Base-by-base conservation (phyloP, 2,329 filamentous ascomycete species). In the Alternaria postmessia region DNA sequence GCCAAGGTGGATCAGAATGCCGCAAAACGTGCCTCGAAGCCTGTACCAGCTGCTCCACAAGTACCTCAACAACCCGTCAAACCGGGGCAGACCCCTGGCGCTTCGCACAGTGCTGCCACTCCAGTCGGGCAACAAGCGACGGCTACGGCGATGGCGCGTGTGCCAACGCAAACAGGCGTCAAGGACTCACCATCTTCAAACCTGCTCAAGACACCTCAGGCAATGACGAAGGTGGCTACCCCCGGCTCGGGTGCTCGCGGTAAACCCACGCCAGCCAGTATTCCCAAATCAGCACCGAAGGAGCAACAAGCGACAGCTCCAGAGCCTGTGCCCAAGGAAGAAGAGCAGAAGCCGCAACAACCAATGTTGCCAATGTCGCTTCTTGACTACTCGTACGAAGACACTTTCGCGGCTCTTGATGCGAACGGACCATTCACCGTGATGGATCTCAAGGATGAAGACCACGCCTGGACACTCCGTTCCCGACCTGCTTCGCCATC, bases 151-250 rank as follows among this genome's bases (percentile, higher is more conserved):
- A 79, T 79, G 77, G 63, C 75, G 28, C 77, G 77, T 18, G 70
- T 77, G 11, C 70, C 75, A 18, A 78, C 77, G 5, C 77, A 79
- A 59, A 69, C 72, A 8, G 75, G 75, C n/a, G 68, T 76, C 62
- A 76, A 78, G 67, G 73, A 71, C 30, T 77, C 78, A 16, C 76
- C 75, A 5, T 75, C 75, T 2, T 73, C 75, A 5, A 77, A 70
- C 39, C 61, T 78, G n/a, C 74, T 79, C 51, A 78, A 77, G 65
- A 79, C 77, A 7, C 75, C 77, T 9, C 77, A 79, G 56, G 61
- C 72, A 5, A 71, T 66, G 14, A 62, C 67, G 20, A 79, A 79
- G 67, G 71, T 68, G 3, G 68, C 66, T 8, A 79, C 77, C 6
- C 76, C 77, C 30, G 71, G 72, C 54, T 73, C 73, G 14, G 71